These are phyloP conservation scores for Anthostomella pinea DNA, from an alignment of 2,329 filamentous ascomycete species.

Conservation along the genomic window DNA sequence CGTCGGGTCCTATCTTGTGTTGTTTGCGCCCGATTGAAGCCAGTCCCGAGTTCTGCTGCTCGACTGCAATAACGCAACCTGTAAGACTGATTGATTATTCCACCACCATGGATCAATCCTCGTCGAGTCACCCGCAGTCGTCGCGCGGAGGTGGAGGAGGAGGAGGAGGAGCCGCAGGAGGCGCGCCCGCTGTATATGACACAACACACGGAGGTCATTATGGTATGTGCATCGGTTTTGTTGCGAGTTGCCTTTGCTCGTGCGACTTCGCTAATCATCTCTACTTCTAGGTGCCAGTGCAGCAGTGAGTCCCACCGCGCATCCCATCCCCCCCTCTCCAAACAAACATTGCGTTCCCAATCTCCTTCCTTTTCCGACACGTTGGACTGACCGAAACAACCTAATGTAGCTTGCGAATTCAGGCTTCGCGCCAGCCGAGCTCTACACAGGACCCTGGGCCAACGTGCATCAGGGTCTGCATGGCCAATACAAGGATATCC, in stretches of 20 bases:
- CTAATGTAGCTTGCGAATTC: conserved; percentile 71
- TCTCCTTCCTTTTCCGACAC: conserved; percentile 4
- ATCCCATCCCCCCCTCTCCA: too few relatives aligned
- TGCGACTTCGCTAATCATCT: conserved; percentile 33
- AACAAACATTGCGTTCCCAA: too few relatives aligned
- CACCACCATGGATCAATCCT: conserved; percentile 52
- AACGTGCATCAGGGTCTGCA: conserved; percentile 96
- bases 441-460: conserved; percentile 92
- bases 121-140: conserved; percentile 56
- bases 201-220: conserved; percentile 73
- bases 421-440: conserved; percentile 86
- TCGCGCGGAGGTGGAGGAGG: conserved; percentile 23
- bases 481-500: conserved; percentile 90
- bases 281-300: conserved; percentile 45
- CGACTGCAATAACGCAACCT: too few relatives aligned
- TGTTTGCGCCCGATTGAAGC: conserved; percentile 5
- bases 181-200: conserved; percentile 56
- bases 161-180: conserved; percentile 13
- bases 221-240: conserved; percentile 50
- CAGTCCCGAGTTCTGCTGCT: too few relatives aligned
- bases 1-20: conserved; percentile 1
- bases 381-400: conserved; percentile 18
- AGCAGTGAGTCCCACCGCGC: conserved; percentile 36
- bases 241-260: conserved; percentile 26
- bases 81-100: too few relatives aligned